Evolutionary conservation across 129 eudicot genomes (phyloP).

Genomic region (Tagetes erecta): DNA sequence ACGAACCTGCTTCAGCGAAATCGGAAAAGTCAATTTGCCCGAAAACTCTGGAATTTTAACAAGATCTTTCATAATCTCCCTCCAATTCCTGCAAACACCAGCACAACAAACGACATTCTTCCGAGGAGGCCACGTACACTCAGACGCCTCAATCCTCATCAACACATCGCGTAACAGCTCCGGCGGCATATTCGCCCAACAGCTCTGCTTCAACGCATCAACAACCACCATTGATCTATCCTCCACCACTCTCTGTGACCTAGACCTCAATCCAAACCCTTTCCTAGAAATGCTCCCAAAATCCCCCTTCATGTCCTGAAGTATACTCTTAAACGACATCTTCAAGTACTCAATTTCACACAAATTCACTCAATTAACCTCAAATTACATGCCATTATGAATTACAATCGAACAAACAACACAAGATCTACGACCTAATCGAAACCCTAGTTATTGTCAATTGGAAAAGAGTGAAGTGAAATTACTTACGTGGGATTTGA

Average conservation of each 20-base stretch:
- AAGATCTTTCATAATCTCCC: slow-evolving; percentile 76
- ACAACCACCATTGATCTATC: slow-evolving; percentile 39
- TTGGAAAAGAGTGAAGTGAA: not conserved
- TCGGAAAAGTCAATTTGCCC: slow-evolving; percentile 81
- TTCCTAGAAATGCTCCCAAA: slow-evolving; percentile 76
- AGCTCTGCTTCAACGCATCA: slow-evolving; percentile 83
- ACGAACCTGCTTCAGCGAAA: slow-evolving; percentile 90
- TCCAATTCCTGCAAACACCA: slow-evolving; percentile 94
- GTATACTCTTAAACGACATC: slow-evolving; percentile 79
- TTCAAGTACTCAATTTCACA: not conserved
- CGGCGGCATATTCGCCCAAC: slow-evolving; percentile 95
- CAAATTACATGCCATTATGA: not conserved
- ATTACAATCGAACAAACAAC: not conserved
- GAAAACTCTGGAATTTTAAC: slow-evolving; percentile 67
- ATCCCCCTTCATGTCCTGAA: slow-evolving; percentile 88
- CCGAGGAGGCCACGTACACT: slow-evolving; percentile 68
- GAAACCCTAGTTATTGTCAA: slow-evolving; percentile 4
- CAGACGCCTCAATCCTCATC: slow-evolving; percentile 82
- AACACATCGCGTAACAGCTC: slow-evolving; percentile 88
- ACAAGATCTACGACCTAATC: not conserved
- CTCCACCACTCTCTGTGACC: slow-evolving; percentile 64
- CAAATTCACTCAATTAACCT: not conserved
- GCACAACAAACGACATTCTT: slow-evolving; percentile 85
- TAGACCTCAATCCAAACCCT: slow-evolving; percentile 86
- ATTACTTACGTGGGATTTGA: slow-evolving; percentile 11